Base-by-base conservation (phyloP, 2,329 filamentous ascomycete genomes). In the Microdochium nivale region DNA sequence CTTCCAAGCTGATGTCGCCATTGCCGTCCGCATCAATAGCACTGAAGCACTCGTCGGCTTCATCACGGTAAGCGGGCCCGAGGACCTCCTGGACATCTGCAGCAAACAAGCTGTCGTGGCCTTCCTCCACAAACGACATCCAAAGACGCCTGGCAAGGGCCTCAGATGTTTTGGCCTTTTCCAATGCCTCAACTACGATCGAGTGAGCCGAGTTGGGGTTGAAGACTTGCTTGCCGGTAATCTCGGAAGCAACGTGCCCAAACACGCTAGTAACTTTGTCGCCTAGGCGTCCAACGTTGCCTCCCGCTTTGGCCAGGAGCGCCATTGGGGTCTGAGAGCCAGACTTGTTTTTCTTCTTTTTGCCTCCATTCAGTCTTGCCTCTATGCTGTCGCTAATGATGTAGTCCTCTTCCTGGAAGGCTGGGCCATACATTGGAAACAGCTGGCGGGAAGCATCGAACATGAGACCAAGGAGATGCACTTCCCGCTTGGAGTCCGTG, bases 91-190 rank as follows among this genome's bases (percentile, higher is more conserved):
- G 66, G 35, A 99, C 79, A 64, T 99, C 94, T 3, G 96, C 90
- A 9, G 80, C 69, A 58, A 80, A 88, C 9, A 99, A 76, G 0
- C 85, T 75, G 40, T 96, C 89, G 53, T 84, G 84, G 60, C 90
- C 90, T 68, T 97, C 92, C 3, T 94, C 83, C 1, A 96, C 94
- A 65, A 96, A 95, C 1, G 91, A 96, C 89, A 96, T 95, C 94
- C 94, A 97, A 56, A 97, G 86, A 62, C 94, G 87, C 59, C 83
- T 86, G n/a, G 89, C 91, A 53, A 97, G 74, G n/a, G 94, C 94
- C 66, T 97, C 91, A 0, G 90, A 89, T 7, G 90, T 88, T 54
- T 79, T 78, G 44, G 81, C 83, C 71, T 90, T 92, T 68, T 96
- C 91, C 30, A 97, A 76, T 9, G 92, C 94, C 65, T 95, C 84